Evolutionary conservation across 2,329 filamentous ascomycete genomes (phyloP).

Genomic region (Paecilomyces niveus): DNA sequence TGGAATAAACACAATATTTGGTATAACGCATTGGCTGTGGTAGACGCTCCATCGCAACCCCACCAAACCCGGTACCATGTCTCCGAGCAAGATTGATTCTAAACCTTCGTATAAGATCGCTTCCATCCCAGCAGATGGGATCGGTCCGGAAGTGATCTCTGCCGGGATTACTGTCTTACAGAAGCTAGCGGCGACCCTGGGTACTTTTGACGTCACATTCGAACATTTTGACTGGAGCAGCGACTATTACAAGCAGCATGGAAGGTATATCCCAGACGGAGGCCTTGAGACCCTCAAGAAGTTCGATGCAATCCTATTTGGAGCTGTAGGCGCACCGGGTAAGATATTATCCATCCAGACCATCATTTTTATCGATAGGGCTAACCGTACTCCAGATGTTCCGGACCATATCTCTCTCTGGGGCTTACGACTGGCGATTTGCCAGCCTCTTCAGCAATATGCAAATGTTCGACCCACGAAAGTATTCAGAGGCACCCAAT

Average conservation of each 20-base stretch:
- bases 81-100: conserved; percentile 1
- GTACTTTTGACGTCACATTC: conserved; percentile 22
- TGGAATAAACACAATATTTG: not conserved
- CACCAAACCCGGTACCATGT: not conserved
- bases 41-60: not conserved
- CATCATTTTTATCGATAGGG: not conserved
- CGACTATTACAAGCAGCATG: conserved; percentile 43
- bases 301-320: conserved; percentile 52
- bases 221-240: conserved; percentile 20
- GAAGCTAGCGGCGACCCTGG: conserved; percentile 19
- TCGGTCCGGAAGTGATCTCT: conserved; percentile 60
- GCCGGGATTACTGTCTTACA: conserved; percentile 58
- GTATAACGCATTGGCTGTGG: not conserved
- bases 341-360: not conserved
- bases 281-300: conserved; percentile 44
- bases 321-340: not conserved
- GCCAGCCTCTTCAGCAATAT: conserved; percentile 50
- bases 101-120: conserved; percentile 45
- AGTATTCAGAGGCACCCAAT: conserved; percentile 46
- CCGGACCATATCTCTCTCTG: conserved; percentile 53
- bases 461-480: conserved; percentile 50
- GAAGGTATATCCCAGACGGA: conserved; percentile 48
- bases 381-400: conserved; percentile 32
- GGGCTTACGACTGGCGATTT: conserved; percentile 50
- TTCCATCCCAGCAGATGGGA: conserved; percentile 63